Evolutionary conservation across 805 yeast species (phyloP).

Genomic region (Metschnikowia peoriensis): DNA sequence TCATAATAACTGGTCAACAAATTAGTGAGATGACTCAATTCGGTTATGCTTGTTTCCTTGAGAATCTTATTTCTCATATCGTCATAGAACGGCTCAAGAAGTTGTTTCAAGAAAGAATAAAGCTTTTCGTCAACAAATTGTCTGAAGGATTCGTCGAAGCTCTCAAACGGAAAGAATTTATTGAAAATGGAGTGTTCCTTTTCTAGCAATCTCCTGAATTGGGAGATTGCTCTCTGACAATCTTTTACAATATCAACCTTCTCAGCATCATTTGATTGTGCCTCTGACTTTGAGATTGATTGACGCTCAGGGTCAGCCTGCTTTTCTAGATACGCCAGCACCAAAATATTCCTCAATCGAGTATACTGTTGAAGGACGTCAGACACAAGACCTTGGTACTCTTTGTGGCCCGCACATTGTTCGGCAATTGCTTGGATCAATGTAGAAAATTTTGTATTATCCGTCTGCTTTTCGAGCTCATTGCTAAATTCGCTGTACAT

Average conservation of each 20-base stretch:
- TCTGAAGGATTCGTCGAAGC: constrained; percentile 3
- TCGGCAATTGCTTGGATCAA: constrained; percentile 14
- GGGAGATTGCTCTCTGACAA: constrained; percentile 61
- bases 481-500: constrained; percentile 18
- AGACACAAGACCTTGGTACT: constrained; percentile 62
- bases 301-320: constrained; percentile 25
- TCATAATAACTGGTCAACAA: constrained; percentile 67
- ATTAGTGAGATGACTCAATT: constrained; percentile 72
- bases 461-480: constrained; percentile 18
- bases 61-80: constrained; percentile 62
- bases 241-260: constrained; percentile 45
- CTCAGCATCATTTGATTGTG: neutral
- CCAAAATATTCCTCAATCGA: constrained; percentile 49
- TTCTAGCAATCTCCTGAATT: constrained; percentile 55
- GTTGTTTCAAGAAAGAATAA: constrained; percentile 56
- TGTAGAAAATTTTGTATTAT: constrained; percentile 13
- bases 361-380: constrained; percentile 70
- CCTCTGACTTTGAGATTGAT: neutral
- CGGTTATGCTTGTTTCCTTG: constrained; percentile 65
- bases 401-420: constrained; percentile 34
- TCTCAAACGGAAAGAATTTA: constrained; percentile 41
- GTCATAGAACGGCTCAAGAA: constrained; percentile 80
- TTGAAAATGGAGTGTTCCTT: constrained; percentile 62
- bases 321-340: constrained; percentile 38
- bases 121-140: constrained; percentile 32